Conservation (phyloP, 495 filamentous ascomycete species). For the Aspergillus ostianus region DNA sequence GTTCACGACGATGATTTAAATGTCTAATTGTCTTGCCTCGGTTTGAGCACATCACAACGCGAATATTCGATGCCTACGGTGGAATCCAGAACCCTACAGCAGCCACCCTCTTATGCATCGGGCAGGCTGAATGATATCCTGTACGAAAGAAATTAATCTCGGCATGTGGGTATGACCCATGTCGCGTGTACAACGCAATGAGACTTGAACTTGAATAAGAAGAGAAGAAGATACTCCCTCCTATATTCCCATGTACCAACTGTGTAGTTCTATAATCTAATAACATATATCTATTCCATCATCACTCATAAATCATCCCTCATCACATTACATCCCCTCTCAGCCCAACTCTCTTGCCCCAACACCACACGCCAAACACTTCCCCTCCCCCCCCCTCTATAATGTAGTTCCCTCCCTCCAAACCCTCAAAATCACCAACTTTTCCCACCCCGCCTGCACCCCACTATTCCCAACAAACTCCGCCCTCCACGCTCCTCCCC, state of each 20-base stretch:
- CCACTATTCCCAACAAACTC: slow-evolving; percentile 84
- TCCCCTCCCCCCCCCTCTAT: too few relatives aligned
- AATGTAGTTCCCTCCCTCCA: slow-evolving; percentile 46
- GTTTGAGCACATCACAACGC: too few relatives aligned
- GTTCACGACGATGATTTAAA: too few relatives aligned
- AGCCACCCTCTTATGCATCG: neutral
- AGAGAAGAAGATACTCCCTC: too few relatives aligned
- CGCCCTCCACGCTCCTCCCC: slow-evolving; percentile 62
- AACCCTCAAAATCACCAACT: slow-evolving; percentile 75
- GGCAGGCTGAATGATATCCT: neutral
- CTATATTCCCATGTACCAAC: too few relatives aligned
- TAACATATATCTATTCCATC: neutral
- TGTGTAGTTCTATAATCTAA: too few relatives aligned
- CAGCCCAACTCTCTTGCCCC: too few relatives aligned
- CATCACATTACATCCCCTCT: neutral
- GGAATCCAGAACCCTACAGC: neutral
- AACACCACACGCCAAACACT: too few relatives aligned
- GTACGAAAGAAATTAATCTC: slow-evolving; percentile 1
- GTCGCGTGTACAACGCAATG: neutral
- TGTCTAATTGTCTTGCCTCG: too few relatives aligned
- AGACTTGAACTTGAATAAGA: too few relatives aligned
- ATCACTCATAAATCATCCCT: slow-evolving; percentile 7
- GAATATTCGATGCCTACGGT: neutral
- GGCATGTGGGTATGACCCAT: neutral
- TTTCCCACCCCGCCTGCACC: slow-evolving; percentile 89